Evolutionary conservation across 331 rosid species (phyloP), one percentile per base, ranked within the genome.

Genomic region (Dryas integrifolia): DNA sequence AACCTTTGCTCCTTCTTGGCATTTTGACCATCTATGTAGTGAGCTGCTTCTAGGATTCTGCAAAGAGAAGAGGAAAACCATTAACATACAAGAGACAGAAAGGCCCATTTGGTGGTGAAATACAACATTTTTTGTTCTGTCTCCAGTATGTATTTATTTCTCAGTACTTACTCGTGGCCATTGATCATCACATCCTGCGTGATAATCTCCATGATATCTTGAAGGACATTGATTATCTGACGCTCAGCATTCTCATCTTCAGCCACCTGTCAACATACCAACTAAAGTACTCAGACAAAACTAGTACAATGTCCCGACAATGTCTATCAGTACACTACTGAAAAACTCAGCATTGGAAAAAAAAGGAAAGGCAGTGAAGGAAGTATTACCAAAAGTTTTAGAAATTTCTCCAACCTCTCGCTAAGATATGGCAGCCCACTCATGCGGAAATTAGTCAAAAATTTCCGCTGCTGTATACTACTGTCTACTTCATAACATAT

Each of bases 151-250:
- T 53, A 61, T 57, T 51, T 52, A 67, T 51, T 73, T 70, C 68
- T 73, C 35, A 73, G 59, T 45, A 84, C 99, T 77, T 88, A 95
- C 99, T 1, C 51, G 40, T 79, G 83, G 48, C 89, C 92, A 46
- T 87, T 82, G 38, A 69, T 15, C 96, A 95, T 95, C 74, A 90
- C 90, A 83, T 92, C 99, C 77, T 87, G 88, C 57, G 82, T 83
- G 82, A 95, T 84, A 79, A 95, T 95, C 83, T 95, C 99, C 77
- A 92, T 83, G 72, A 92, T 92, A 81, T 95, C 98, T 77, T 95
- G 98, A 76, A 95, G 82, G 58, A 87, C 97, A 73, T 92, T 88
- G 86, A 89, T 87, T 77, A 92, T 82, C 79, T 86, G 96, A 58
- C 92, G 70, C 46, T 74, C 85, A 40, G 14, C 62, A 38, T 81